Conservation (phyloP, 306 rosid species). For the Rubus parviflorus region DNA sequence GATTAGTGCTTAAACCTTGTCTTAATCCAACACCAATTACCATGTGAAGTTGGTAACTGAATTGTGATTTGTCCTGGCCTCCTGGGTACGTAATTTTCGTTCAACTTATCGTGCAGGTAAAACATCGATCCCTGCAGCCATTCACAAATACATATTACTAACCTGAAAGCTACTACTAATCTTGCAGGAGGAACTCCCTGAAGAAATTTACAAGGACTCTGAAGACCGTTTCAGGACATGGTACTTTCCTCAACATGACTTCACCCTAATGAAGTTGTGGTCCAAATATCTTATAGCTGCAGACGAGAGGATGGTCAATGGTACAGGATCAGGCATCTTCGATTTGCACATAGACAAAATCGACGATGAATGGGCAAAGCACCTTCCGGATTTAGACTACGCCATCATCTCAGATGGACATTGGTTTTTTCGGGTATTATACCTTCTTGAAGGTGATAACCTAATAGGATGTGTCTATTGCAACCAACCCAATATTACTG, state of each 20-base stretch:
- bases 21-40: too few species aligned
- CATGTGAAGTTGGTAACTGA: not conserved
- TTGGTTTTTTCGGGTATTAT: conserved; percentile 74
- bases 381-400: conserved; percentile 60
- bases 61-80: not conserved
- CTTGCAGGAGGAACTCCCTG: conserved; percentile 67
- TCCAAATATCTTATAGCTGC: conserved; percentile 61
- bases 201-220: conserved; percentile 62
- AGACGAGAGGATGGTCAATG: conserved; percentile 64
- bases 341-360: conserved; percentile 59
- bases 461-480: conserved; percentile 67
- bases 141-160: too few species aligned
- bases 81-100: not conserved
- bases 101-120: not conserved
- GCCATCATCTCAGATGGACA: conserved; percentile 68
- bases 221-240: conserved; percentile 67
- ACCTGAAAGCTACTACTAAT: not conserved
- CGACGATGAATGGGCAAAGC: conserved; percentile 51
- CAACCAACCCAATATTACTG: conserved; percentile 43
- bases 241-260: conserved; percentile 59
- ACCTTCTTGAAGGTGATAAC: conserved; percentile 40
- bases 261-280: conserved; percentile 72
- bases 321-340: conserved; percentile 57
- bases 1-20: too few species aligned
- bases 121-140: not conserved